A percentile compares a stretch with the other conserved stretches of the same genome.
Evolutionary conservation across 345 rosid species (phyloP).

Genomic region (Eucalyptus regnans): DNA sequence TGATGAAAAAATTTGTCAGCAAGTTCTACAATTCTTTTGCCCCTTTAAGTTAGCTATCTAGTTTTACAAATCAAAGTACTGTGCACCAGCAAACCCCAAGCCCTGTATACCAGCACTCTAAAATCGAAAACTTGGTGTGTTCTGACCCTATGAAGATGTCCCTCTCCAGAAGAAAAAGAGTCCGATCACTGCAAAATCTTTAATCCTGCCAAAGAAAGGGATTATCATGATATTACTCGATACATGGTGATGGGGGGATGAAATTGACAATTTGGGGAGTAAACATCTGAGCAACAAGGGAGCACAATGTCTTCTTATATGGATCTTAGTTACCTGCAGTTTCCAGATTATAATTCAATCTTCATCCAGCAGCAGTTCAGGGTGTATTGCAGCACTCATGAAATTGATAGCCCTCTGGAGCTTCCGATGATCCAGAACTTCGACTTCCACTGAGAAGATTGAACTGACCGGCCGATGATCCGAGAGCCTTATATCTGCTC

Average conservation of each 20-base stretch:
- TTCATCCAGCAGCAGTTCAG: conserved; percentile 40
- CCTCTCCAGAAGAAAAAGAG: neutral
- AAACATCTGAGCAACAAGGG: neutral
- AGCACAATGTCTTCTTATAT: neutral
- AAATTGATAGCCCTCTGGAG: conserved; percentile 67
- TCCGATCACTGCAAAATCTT: neutral
- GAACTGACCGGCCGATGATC: conserved; percentile 98
- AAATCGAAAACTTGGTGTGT: neutral
- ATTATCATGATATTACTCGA: neutral
- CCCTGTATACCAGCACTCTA: neutral
- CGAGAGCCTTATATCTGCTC: conserved; percentile 51
- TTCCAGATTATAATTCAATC: neutral
- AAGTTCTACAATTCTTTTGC: neutral
- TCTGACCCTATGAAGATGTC: neutral
- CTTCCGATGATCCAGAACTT: conserved; percentile 73
- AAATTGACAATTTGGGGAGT: neutral
- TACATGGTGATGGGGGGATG: neutral
- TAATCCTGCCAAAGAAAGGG: neutral
- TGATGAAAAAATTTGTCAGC: neutral
- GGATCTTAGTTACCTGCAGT: conserved; percentile 3
- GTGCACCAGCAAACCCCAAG: neutral
- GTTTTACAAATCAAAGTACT: neutral
- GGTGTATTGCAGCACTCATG: conserved; percentile 65
- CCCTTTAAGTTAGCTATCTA: neutral
- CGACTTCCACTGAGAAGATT: conserved; percentile 56